These are phyloP conservation scores for Kazachstania sp. DNA, from an alignment of 1,139 yeast species.

Conservation along the genomic window DNA sequence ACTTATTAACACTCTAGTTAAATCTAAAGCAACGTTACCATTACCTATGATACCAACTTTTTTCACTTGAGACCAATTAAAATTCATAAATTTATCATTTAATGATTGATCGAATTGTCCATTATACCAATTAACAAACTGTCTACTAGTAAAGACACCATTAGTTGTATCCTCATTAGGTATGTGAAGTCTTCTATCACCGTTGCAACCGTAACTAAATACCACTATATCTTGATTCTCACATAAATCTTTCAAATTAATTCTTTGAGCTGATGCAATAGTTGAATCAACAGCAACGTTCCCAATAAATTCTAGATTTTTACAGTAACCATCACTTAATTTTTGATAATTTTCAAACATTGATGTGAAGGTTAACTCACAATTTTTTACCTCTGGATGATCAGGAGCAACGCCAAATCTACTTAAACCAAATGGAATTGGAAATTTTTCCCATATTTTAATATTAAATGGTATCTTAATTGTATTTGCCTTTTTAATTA, in stretches of 20 bases:
- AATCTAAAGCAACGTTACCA: slow-evolving; percentile 95
- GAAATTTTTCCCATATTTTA: slow-evolving; percentile 69
- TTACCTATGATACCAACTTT: slow-evolving; percentile 83
- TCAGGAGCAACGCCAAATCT: slow-evolving; percentile 99
- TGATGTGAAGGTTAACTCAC: slow-evolving; percentile 70
- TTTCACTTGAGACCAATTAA: slow-evolving; percentile 46
- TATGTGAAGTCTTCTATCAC: slow-evolving; percentile 49
- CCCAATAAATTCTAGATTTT: slow-evolving; percentile 58
- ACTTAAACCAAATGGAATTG: slow-evolving; percentile 86
- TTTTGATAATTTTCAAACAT: slow-evolving; percentile 37
- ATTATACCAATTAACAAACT: slow-evolving; percentile 94
- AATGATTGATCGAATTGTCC: slow-evolving; percentile 56
- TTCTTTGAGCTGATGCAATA: slow-evolving; percentile 30
- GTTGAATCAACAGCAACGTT: slow-evolving; percentile 54
- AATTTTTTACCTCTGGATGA: slow-evolving; percentile 91
- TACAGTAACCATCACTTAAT: slow-evolving; percentile 1
- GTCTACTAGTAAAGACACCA: slow-evolving; percentile 76
- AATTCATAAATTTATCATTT: slow-evolving; percentile 25
- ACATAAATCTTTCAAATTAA: slow-evolving; percentile 42
- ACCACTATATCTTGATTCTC: slow-evolving; percentile 62
- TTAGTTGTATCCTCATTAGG: slow-evolving; percentile 49
- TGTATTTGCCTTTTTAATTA: slow-evolving; percentile 46
- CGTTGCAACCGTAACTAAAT: slow-evolving; percentile 74
- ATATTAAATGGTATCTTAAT: slow-evolving; percentile 35
- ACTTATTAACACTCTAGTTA: slow-evolving; percentile 68